A percentile compares a stretch with the other conserved stretches of the same genome.
These are phyloP conservation scores for Dothideomycetes sp. DNA, from an alignment of 2,329 filamentous ascomycete species.

Conservation along the genomic window DNA sequence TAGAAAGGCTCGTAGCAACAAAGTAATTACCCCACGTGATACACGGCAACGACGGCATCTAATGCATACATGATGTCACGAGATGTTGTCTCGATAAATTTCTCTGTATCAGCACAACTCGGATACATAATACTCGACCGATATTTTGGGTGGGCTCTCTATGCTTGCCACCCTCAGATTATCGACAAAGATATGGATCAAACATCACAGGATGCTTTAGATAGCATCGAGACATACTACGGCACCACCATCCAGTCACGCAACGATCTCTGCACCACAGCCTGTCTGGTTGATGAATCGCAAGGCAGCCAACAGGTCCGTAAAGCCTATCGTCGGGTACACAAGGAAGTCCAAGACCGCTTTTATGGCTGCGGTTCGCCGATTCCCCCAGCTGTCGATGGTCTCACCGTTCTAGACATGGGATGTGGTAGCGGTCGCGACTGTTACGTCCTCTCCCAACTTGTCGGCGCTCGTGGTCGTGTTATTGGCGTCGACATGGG, in stretches of 20 bases:
- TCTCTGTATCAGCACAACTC: no score
- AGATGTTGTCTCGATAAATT: no score
- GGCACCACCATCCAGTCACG: not conserved
- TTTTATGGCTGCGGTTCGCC: not conserved
- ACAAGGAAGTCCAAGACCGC: not conserved
- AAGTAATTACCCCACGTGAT: no score
- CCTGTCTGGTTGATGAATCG: not conserved
- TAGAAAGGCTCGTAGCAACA: no score
- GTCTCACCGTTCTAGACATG: not conserved
- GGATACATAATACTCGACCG: no score
- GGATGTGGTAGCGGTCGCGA: not conserved
- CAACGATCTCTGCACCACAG: not conserved
- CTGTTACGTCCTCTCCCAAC: conserved; percentile 1
- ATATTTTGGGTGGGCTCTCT: no score
- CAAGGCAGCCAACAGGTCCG: not conserved
- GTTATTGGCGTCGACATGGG: conserved; percentile 1
- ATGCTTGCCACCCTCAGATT: no score
- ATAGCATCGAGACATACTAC: not conserved
- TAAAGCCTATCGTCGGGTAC: not conserved
- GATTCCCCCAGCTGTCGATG: not conserved
- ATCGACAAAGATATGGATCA: no score
- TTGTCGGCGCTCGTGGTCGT: not conserved
- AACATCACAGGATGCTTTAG: not conserved
- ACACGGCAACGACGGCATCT: no score
- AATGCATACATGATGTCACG: no score